A percentile compares a stretch with the other conserved stretches of the same genome.
Evolutionary conservation across 148 eudicot species (phyloP).

Genomic region (Silene latifolia): DNA sequence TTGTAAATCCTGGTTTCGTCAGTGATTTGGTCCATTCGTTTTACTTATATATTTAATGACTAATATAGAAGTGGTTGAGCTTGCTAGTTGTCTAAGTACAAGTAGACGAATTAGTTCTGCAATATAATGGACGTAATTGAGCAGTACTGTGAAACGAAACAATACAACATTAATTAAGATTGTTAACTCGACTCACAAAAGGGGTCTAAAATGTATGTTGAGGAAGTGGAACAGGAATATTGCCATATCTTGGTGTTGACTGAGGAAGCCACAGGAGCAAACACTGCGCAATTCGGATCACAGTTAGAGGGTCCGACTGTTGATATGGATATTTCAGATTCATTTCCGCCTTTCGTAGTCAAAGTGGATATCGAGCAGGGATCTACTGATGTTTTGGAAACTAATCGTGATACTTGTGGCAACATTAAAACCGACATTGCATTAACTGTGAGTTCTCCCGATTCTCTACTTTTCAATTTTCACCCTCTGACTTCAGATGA

Average conservation of each 20-base stretch:
- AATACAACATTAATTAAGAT: too few relatives aligned
- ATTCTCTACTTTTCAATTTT: not conserved
- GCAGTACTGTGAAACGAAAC: too few relatives aligned
- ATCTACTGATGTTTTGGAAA: slow-evolving; percentile 29
- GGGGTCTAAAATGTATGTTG: slow-evolving; percentile 16
- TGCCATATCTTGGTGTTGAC: slow-evolving; percentile 48
- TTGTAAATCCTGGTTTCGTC: too few relatives aligned
- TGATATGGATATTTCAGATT: slow-evolving; percentile 26
- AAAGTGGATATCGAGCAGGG: slow-evolving; percentile 53
- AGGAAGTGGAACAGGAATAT: slow-evolving; percentile 47
- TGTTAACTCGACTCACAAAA: not conserved
- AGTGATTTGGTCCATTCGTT: too few relatives aligned
- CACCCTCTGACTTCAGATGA: not conserved
- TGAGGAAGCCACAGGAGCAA: slow-evolving; percentile 29
- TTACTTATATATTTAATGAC: too few relatives aligned
- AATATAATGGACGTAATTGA: too few relatives aligned
- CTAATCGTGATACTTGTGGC: slow-evolving; percentile 33
- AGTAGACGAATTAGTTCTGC: too few relatives aligned
- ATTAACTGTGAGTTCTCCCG: slow-evolving; percentile 40
- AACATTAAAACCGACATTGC: slow-evolving; percentile 50
- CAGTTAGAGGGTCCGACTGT: slow-evolving; percentile 26
- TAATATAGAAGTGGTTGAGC: not conserved
- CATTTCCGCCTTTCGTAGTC: slow-evolving; percentile 32
- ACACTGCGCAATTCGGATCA: slow-evolving; percentile 32
- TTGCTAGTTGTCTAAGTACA: too few relatives aligned